Conservation (phyloP, 2,329 filamentous ascomycete species). For the Bipolaris cookei region DNA sequence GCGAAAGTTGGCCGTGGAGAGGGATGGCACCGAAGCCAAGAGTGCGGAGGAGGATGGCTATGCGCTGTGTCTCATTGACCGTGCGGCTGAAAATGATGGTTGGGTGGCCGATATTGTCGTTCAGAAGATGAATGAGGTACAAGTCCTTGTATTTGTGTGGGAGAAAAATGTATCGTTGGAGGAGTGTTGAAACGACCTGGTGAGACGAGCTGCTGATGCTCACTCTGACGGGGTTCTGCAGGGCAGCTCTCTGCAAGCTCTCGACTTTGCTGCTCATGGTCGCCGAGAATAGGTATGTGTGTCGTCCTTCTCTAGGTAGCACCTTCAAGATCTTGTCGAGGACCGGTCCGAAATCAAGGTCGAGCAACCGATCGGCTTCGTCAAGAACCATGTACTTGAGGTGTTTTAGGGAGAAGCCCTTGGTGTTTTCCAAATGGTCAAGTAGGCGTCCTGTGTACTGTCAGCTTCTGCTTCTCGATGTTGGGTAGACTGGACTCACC, state of each 20-base stretch:
- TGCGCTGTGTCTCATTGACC: conserved; percentile 85
- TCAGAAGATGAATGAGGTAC: conserved; percentile 84
- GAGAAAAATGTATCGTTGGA: conserved; percentile 86
- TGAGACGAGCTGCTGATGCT: conserved; percentile 83
- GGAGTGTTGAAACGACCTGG: conserved; percentile 86
- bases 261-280: conserved; percentile 96
- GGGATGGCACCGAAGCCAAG: conserved; percentile 92
- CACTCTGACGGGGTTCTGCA: conserved; percentile 83
- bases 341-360: conserved; percentile 91
- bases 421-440: conserved; percentile 95
- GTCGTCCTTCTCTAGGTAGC: conserved; percentile 65
- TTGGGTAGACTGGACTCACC: conserved; percentile 3
- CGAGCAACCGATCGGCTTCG: conserved; percentile 88
- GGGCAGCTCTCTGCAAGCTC: conserved; percentile 84
- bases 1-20: conserved; percentile 88
- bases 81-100: conserved; percentile 92
- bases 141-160: conserved; percentile 80
- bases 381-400: conserved; percentile 94
- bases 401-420: conserved; percentile 83
- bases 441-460: conserved; percentile 69
- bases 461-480: not conserved
- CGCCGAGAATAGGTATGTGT: conserved; percentile 84
- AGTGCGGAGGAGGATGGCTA: conserved; percentile 80
- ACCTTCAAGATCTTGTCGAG: conserved; percentile 94
- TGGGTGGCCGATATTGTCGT: conserved; percentile 84